Base-by-base conservation (phyloP, 805 yeast species). In the Pichia gijzeniarum region DNA sequence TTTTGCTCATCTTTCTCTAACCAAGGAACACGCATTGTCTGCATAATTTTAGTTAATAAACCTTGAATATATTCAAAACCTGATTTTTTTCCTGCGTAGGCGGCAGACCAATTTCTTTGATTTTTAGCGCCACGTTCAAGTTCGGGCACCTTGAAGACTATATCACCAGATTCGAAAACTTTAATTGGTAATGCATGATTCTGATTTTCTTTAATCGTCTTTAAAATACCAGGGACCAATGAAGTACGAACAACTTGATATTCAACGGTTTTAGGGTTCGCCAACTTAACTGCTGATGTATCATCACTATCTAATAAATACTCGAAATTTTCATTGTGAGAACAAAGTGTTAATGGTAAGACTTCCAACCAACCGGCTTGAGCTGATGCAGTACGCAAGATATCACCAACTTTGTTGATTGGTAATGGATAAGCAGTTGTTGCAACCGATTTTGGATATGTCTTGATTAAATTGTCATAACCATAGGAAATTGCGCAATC, bases 241-340 rank as follows among this genome's bases (percentile, higher is more conserved):
- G 95, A 79, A 16, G 99, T 93, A 75, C 99, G 85, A 22, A 93
- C 98, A 50, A 93, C 99, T 73, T 93, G 96, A 68, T 91, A 93
- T 70, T 93, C 99, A 42, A 80, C 67, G 17, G 99, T 93, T 73
- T 93, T 93, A 50, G 99, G 99, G 67, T 93, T 93, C 47, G 86
- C 98, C 57, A 93, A 77, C 59, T 85, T 81, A 45, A 93, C 98
- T 28, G 89, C 98, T 42, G 68, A 70, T n/a, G 79, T 76, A 56
- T 74, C 76, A 64, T 91, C 97, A 35, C 61, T 61, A 41, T 74
- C 72, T 63, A 87, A 82, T 62, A 93, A 74, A 71, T 79, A 90
- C 63, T 79, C 82, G 76, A 89, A 93, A 71, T 93, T 93, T 73
- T 93, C 99, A 63, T 90, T 96, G 55, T 90, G 96, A 28, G 98